phyloP scores from a whole-genome alignment of 257 asterid species.

The Cinchona pubescens region DNA sequence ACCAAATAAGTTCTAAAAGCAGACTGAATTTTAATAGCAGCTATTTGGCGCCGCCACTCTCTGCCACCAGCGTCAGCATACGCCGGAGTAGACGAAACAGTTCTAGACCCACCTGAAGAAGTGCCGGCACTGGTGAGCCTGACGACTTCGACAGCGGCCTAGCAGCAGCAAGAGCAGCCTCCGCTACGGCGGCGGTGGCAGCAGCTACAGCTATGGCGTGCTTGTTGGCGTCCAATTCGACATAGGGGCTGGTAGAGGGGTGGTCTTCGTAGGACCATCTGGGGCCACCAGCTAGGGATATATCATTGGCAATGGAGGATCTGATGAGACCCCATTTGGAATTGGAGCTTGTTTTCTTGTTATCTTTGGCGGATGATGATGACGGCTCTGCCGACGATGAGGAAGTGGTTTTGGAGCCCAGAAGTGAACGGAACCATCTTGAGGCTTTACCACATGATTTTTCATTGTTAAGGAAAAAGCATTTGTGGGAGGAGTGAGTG shows the following conservation, averaged over 20 bases:
- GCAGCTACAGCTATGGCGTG: constrained; percentile 98
- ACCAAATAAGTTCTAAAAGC: constrained; percentile 95
- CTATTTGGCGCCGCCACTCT: constrained; percentile 55
- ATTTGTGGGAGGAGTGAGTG: constrained; percentile 10
- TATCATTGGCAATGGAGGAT: constrained; percentile 24
- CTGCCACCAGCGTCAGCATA: constrained; percentile 25
- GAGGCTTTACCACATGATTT: constrained; percentile 58
- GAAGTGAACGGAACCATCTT: constrained; percentile 62
- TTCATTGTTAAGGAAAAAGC: constrained; percentile 34
- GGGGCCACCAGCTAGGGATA: background rate
- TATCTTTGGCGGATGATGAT: constrained; percentile 9
- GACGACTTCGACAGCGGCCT: constrained; percentile 94
- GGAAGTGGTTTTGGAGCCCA: constrained; percentile 39
- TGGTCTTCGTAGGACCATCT: constrained; percentile 25
- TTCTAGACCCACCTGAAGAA: constrained; percentile 36
- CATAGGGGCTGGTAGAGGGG: constrained; percentile 38
- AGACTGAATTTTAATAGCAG: constrained; percentile 84
- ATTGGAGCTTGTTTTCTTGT: constrained; percentile 10
- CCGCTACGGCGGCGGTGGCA: constrained; percentile 96
- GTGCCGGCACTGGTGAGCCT: constrained; percentile 47
- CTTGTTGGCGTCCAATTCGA: constrained; percentile 61
- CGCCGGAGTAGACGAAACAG: constrained; percentile 18
- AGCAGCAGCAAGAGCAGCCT: constrained; percentile 99
- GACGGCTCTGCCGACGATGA: constrained; percentile 28
- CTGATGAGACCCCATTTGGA: constrained; percentile 27